Evolutionary conservation across 345 rosid genomes (phyloP), one percentile per base, ranked within the genome.

Genomic region (Nasturtium officinale): DNA sequence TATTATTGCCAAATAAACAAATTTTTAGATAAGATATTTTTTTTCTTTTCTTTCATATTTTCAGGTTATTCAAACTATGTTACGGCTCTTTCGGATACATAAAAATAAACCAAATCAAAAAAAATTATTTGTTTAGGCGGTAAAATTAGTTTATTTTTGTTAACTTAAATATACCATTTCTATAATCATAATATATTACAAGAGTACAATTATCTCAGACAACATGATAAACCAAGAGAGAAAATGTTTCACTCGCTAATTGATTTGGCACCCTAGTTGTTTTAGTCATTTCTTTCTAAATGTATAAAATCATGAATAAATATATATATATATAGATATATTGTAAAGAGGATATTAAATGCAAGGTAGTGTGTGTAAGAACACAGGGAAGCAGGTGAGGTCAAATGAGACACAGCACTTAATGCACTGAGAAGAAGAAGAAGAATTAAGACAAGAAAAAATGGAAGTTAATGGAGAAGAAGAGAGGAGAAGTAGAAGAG

Each of bases 331-430:
- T 0, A 6, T 6, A 6, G 6, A 32, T 7, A 32, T 9, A 11
- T 9, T 32, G 23, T 58, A 6, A 62, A 7, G 10, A 45, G 43
- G 64, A 6, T 76, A 76, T 54, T 69, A 25, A 76, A 76, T 76
- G 79, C 65, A 69, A 69, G 38, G 74, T 61, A 75, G 54, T 38
- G 69, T 38, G 69, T 75, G 79, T 75, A 60, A 75, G 48, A 61
- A 61, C 65, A 61, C 63, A 75, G 69, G 28, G 65, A 54, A 46
- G 65, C 70, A 76, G 70, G 75, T 76, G 20, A 76, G 65, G 79
- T 68, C 58, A 68, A 68, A 69, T 35, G 57, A 53, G 58, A 75
- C 64, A 68, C 56, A 62, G 61, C 43, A 69, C 16, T 76, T 69
- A 69, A 61, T 76, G 79, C 75, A 47, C 63, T 69, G 35, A 61